Percentiles rank a stretch among this genome's conserved stretches.
Conservation (phyloP, 2,329 filamentous ascomycete species). For the Penicillium sp. region DNA sequence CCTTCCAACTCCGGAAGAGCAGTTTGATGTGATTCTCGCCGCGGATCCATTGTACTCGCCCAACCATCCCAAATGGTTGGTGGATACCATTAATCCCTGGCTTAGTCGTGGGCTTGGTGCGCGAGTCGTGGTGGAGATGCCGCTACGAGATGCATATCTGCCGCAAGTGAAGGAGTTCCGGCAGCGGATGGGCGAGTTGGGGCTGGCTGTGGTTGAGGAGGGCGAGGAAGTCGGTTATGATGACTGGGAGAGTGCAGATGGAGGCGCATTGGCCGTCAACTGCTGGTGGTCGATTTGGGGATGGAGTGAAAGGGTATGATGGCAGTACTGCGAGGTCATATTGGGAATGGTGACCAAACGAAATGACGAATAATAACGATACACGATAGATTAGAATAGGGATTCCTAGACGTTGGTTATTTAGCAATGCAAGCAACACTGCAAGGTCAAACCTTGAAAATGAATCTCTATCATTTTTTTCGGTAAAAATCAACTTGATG, state of each 20-base stretch:
- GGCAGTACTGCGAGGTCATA: neutral
- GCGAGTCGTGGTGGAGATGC: slow-evolving; percentile 75
- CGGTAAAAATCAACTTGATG: neutral
- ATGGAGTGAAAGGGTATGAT: slow-evolving; percentile 40
- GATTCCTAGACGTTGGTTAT: slow-evolving; percentile 11
- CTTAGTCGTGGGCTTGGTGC: slow-evolving; percentile 58
- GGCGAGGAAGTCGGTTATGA: slow-evolving; percentile 48
- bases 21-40: slow-evolving; percentile 68
- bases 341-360: slow-evolving; percentile 15
- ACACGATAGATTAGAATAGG: slow-evolving; percentile 28
- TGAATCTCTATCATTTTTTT: neutral
- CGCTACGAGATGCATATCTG: slow-evolving; percentile 67
- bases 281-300: slow-evolving; percentile 52
- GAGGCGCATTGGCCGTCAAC: slow-evolving; percentile 41
- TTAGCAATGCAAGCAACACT: neutral
- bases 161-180: slow-evolving; percentile 63
- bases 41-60: slow-evolving; percentile 87
- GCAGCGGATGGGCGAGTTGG: slow-evolving; percentile 56
- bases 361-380: slow-evolving; percentile 33
- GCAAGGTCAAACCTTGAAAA: neutral
- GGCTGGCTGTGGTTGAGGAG: slow-evolving; percentile 52
- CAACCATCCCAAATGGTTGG: slow-evolving; percentile 73
- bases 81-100: slow-evolving; percentile 66
- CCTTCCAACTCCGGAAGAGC: slow-evolving; percentile 32
- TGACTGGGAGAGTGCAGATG: slow-evolving; percentile 47